These are phyloP conservation scores for Rutstroemia sp. DNA, from an alignment of 2,329 filamentous ascomycete genomes.

Conservation along the genomic window DNA sequence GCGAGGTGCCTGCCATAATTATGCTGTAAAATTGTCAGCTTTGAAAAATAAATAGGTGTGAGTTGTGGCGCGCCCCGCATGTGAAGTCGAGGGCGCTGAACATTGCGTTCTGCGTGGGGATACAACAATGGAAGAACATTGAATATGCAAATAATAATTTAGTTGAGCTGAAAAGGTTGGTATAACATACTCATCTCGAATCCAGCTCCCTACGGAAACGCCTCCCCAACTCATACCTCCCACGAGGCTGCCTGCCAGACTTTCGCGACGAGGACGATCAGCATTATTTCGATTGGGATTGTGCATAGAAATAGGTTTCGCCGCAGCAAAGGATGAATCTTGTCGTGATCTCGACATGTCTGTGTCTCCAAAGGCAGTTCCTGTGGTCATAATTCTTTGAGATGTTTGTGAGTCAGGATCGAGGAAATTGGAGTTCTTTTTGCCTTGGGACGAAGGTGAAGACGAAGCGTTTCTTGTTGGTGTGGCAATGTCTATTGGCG, in stretches of 20 bases:
- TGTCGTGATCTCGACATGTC: constrained; percentile 45
- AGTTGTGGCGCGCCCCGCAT: neutral
- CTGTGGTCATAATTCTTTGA: constrained; percentile 45
- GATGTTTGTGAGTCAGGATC: constrained; percentile 29
- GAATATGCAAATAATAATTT: neutral
- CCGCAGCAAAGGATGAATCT: constrained; percentile 54
- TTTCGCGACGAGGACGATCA: constrained; percentile 52
- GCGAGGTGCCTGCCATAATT: constrained; percentile 94
- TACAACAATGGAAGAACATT: neutral
- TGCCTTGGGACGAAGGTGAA: constrained; percentile 32
- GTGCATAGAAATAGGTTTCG: constrained; percentile 59
- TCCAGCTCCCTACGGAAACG: constrained; percentile 92
- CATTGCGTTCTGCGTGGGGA: neutral
- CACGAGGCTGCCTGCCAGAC: constrained; percentile 56
- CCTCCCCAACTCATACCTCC: constrained; percentile 96
- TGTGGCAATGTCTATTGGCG: constrained; percentile 30
- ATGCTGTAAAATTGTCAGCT: constrained; percentile 51
- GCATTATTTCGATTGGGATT: constrained; percentile 55
- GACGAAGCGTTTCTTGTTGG: constrained; percentile 29
- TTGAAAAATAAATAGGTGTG: neutral
- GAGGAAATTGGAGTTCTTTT: constrained; percentile 20
- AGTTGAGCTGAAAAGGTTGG: neutral
- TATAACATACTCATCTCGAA: constrained; percentile 86
- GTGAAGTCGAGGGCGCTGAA: neutral
- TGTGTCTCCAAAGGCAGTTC: constrained; percentile 46